Evolutionary conservation across 2,329 filamentous ascomycete species (phyloP).

Genomic region (Berkeleyomyces basicola): DNA sequence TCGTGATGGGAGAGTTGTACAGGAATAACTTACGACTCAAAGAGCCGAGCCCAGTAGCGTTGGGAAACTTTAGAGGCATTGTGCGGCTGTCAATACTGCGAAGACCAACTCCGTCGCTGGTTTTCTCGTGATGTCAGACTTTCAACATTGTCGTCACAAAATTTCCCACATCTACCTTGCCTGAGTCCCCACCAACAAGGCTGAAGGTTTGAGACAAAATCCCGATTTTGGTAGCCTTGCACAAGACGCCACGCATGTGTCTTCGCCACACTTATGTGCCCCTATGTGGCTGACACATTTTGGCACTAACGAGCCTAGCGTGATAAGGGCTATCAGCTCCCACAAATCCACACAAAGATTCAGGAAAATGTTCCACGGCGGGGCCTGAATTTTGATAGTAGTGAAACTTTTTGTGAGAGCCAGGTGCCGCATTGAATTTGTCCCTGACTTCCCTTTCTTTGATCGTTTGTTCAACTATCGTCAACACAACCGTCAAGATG

Average conservation of each 20-base stretch:
- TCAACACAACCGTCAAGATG: slow-evolving; percentile 52
- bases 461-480: slow-evolving; percentile 20
- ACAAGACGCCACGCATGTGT: not conserved
- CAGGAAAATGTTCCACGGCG: slow-evolving; percentile 4
- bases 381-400: slow-evolving; percentile 15
- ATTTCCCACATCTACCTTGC: slow-evolving; percentile 11
- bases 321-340: slow-evolving; percentile 10
- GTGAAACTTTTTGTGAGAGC: slow-evolving; percentile 25
- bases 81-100: not conserved
- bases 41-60: slow-evolving; percentile 41
- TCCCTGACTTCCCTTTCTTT: slow-evolving; percentile 18
- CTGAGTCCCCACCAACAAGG: slow-evolving; percentile 10
- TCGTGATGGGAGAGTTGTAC: slow-evolving; percentile 7
- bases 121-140: slow-evolving; percentile 1
- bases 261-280: not conserved
- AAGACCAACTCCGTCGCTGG: slow-evolving; percentile 2
- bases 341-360: slow-evolving; percentile 21
- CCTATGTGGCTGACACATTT: not conserved
- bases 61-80: slow-evolving; percentile 53
- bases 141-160: slow-evolving; percentile 9
- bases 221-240: slow-evolving; percentile 4
- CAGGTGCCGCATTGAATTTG: slow-evolving; percentile 19
- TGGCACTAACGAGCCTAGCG: slow-evolving; percentile 7
- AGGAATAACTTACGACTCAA: slow-evolving; percentile 36
- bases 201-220: slow-evolving; percentile 9